These are phyloP conservation scores for Spirogloea muscicola DNA, from an alignment of 139 green algal genomes.

Conservation along the genomic window DNA sequence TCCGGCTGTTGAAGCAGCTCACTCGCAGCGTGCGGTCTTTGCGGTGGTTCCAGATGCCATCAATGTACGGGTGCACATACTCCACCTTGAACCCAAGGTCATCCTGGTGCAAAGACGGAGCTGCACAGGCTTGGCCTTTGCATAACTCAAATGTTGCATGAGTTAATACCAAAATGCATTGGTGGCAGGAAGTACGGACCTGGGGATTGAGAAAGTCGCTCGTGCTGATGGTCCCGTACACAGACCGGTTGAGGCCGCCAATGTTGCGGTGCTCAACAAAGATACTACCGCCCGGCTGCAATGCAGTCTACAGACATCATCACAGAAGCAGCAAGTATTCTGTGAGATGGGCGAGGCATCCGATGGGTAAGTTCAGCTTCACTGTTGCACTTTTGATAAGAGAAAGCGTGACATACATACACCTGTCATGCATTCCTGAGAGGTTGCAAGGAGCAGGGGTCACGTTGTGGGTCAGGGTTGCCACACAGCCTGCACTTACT, in stretches of 20 bases:
- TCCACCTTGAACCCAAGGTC: constrained; percentile 68
- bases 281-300: constrained; percentile 39
- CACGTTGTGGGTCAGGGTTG: no score
- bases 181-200: neutral
- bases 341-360: no score
- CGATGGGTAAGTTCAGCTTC: no score
- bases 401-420: no score
- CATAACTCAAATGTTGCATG: neutral
- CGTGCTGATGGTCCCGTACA: constrained; percentile 63
- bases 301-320: constrained; percentile 18
- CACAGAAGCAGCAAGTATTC: constrained; percentile 55
- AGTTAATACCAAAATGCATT: neutral
- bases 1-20: constrained; percentile 64
- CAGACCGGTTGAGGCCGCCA: constrained; percentile 50
- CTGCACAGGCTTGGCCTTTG: neutral
- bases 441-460: no score
- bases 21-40: constrained; percentile 44
- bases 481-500: no score
- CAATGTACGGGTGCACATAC: constrained; percentile 62
- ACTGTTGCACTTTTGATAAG: no score
- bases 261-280: constrained; percentile 66
- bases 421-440: no score
- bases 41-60: constrained; percentile 55
- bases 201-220: constrained; percentile 68
- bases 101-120: constrained; percentile 44